These are phyloP conservation scores for Cynara cardunculus DNA, from an alignment of 129 eudicot species.

Conservation along the genomic window DNA sequence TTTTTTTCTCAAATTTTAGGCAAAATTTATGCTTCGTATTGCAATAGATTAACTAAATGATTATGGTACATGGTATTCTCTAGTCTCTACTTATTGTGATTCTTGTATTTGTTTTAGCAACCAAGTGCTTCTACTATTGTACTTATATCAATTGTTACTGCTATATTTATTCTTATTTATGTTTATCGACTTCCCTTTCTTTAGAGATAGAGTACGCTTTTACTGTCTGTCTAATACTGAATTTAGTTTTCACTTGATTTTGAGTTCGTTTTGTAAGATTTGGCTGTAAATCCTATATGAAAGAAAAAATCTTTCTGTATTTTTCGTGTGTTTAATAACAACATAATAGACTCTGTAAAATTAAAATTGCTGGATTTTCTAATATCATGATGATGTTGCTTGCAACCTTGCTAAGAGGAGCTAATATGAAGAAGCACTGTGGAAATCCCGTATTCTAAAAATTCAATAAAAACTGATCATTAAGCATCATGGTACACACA, in stretches of 20 bases:
- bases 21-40: constrained; percentile 8
- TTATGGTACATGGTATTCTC: not conserved
- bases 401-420: constrained; percentile 1
- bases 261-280: not conserved
- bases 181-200: not conserved
- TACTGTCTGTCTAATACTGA: not conserved
- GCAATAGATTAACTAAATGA: not conserved
- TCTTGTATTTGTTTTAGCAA: not conserved
- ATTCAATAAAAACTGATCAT: not conserved
- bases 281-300: not conserved
- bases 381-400: not conserved
- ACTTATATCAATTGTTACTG: not conserved
- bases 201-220: not conserved
- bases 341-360: not conserved
- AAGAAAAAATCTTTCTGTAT: not conserved
- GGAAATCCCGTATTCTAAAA: not conserved
- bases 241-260: not conserved
- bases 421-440: constrained; percentile 5
- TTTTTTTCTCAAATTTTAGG: not conserved
- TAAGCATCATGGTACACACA: not conserved
- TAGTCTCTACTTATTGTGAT: not conserved
- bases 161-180: not conserved
- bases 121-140: not conserved
- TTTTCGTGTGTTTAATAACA: not conserved
- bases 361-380: not conserved